These are phyloP conservation scores for Solanum hybrid DNA, from an alignment of 305 asterid species.

Conservation along the genomic window DNA sequence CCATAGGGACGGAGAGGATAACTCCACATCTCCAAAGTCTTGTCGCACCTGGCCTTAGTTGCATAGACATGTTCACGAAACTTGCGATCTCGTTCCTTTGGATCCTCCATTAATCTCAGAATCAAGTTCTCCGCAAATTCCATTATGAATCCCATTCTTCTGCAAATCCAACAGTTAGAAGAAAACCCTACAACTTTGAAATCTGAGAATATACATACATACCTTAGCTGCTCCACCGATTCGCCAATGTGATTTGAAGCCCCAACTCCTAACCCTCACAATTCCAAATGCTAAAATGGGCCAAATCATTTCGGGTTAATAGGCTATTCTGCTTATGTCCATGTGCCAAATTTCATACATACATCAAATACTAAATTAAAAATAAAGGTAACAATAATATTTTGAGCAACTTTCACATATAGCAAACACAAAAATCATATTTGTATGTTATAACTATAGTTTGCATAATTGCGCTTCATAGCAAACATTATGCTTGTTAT, in stretches of 20 bases:
- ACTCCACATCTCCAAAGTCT: constrained; percentile 69
- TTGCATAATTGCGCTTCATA: no score
- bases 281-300: neutral
- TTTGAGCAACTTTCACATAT: no score
- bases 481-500: no score
- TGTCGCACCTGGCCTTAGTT: constrained; percentile 33
- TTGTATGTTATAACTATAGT: no score
- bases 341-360: no score
- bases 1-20: constrained; percentile 82
- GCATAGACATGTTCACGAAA: constrained; percentile 55
- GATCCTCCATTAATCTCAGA: constrained; percentile 83
- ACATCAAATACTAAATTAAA: no score
- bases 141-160: constrained; percentile 67
- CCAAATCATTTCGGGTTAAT: neutral
- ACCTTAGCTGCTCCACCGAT: no score
- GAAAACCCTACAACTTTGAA: neutral
- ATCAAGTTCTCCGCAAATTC: constrained; percentile 89
- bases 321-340: neutral
- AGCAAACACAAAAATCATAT: no score
- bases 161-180: neutral
- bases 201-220: neutral
- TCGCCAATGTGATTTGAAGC: no score
- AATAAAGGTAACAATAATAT: neutral
- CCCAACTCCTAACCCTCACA: no score
- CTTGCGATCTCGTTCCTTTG: constrained; percentile 62